A percentile compares a stretch with the other conserved stretches of the same genome.
Evolutionary conservation across 805 yeast genomes (phyloP).

Genomic region (Metschnikowia lachancei): DNA sequence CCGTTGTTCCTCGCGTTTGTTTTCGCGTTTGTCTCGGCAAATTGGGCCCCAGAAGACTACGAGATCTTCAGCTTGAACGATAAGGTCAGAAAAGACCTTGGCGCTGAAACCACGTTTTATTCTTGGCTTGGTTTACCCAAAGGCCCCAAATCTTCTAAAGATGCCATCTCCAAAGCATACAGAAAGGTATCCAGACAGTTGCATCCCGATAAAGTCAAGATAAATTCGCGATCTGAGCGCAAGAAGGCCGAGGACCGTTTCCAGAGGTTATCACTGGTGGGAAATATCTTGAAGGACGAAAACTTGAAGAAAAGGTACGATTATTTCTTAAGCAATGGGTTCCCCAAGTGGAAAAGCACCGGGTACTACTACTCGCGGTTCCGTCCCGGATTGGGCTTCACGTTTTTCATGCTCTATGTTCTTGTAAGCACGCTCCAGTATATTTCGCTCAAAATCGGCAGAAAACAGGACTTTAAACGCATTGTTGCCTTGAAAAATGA

Average conservation of each 20-base stretch:
- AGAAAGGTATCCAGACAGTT: slow-evolving; percentile 65
- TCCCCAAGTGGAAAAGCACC: slow-evolving; percentile 76
- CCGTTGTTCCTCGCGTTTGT: slow-evolving; percentile 18
- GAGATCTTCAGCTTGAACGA: slow-evolving; percentile 77
- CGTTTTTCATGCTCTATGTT: slow-evolving; percentile 49
- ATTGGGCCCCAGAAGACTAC: slow-evolving; percentile 66
- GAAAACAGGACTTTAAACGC: slow-evolving; percentile 56
- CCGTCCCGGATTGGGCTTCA: slow-evolving; percentile 61
- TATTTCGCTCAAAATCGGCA: slow-evolving; percentile 50
- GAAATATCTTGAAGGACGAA: slow-evolving; percentile 62
- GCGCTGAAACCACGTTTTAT: slow-evolving; percentile 62
- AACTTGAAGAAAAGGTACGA: slow-evolving; percentile 71
- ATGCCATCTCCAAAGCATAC: slow-evolving; percentile 63
- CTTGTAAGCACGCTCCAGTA: slow-evolving; percentile 59
- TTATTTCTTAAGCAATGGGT: slow-evolving; percentile 76
- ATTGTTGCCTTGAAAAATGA: slow-evolving; percentile 50
- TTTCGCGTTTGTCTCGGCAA: slow-evolving; percentile 30
- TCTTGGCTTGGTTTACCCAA: slow-evolving; percentile 55
- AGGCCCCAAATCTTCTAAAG: slow-evolving; percentile 46
- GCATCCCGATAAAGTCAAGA: slow-evolving; percentile 78
- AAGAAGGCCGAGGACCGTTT: slow-evolving; percentile 65
- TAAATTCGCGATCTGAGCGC: slow-evolving; percentile 27
- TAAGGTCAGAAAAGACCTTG: slow-evolving; percentile 60
- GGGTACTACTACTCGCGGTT: slow-evolving; percentile 64
- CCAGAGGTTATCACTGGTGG: slow-evolving; percentile 73